Evolutionary conservation across 352 stramenopile species (phyloP).

Genomic region (Elongisporangium prolatum): DNA sequence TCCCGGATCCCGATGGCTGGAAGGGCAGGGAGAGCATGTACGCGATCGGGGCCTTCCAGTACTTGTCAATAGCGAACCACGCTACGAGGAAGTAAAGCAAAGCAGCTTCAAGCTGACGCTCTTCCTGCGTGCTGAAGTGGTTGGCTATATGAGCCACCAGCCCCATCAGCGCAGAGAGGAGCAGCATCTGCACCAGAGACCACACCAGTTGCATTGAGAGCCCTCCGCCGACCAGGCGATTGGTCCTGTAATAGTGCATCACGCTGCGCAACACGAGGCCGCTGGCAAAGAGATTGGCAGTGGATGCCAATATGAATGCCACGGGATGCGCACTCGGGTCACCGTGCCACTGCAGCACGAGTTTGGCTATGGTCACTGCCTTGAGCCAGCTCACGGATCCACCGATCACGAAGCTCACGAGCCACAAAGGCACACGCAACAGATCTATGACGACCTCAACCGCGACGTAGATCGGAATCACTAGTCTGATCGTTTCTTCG

Average conservation of each 20-base stretch:
- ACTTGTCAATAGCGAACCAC: slow-evolving; percentile 72
- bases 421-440: slow-evolving; percentile 29
- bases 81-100: slow-evolving; percentile 59
- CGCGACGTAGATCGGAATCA: slow-evolving; percentile 51
- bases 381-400: slow-evolving; percentile 74
- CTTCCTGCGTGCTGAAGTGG: slow-evolving; percentile 40
- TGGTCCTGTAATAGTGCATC: slow-evolving; percentile 35
- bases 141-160: slow-evolving; percentile 57
- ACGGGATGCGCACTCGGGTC: slow-evolving; percentile 40
- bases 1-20: slow-evolving; percentile 6
- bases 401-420: slow-evolving; percentile 47
- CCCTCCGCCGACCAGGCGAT: slow-evolving; percentile 18
- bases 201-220: slow-evolving; percentile 30
- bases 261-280: slow-evolving; percentile 52
- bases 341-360: slow-evolving; percentile 57
- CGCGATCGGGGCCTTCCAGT: slow-evolving; percentile 52
- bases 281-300: slow-evolving; percentile 70
- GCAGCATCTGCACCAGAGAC: slow-evolving; percentile 41
- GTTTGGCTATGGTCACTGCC: slow-evolving; percentile 58
- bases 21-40: slow-evolving; percentile 23
- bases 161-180: slow-evolving; percentile 33
- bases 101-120: slow-evolving; percentile 42
- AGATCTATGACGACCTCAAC: slow-evolving; percentile 36
- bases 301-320: slow-evolving; percentile 55
- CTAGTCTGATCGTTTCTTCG: slow-evolving; percentile 50